Evolutionary conservation across 2,329 filamentous ascomycete genomes (phyloP).

Genomic region (Xylariaceae sp.): DNA sequence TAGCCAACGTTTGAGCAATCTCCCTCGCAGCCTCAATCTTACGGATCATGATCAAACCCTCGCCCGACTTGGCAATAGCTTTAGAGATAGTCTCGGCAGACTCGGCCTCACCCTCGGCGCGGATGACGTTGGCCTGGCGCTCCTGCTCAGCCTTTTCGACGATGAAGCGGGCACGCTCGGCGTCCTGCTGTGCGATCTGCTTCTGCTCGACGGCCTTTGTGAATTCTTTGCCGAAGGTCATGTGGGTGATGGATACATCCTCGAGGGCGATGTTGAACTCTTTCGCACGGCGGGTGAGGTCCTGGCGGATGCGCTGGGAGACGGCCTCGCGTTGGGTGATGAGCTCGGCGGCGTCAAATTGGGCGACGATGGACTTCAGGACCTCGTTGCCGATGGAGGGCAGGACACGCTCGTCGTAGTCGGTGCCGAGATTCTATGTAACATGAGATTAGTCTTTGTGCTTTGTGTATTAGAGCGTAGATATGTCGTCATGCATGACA

Average conservation of each 20-base stretch:
- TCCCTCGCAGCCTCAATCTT: slow-evolving; percentile 96
- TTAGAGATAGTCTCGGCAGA: slow-evolving; percentile 92
- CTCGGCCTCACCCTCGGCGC: slow-evolving; percentile 96
- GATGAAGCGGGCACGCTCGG: slow-evolving; percentile 94
- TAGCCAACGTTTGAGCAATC: slow-evolving; percentile 84
- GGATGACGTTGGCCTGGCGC: slow-evolving; percentile 96
- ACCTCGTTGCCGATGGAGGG: slow-evolving; percentile 99
- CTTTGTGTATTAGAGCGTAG: not conserved
- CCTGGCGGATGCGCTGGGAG: slow-evolving; percentile 86
- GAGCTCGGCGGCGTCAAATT: slow-evolving; percentile 97
- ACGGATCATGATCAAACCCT: slow-evolving; percentile 92
- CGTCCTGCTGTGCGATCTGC: slow-evolving; percentile 99
- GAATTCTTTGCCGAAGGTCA: slow-evolving; percentile 99
- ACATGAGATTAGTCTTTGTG: slow-evolving; percentile 2
- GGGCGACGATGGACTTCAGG: slow-evolving; percentile 95
- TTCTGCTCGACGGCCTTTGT: slow-evolving; percentile 99
- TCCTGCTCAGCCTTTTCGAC: slow-evolving; percentile 99
- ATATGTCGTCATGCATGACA: not conserved
- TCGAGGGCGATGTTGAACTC: slow-evolving; percentile 99
- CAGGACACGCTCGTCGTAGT: slow-evolving; percentile 98
- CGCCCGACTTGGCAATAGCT: slow-evolving; percentile 88
- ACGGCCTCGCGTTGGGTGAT: slow-evolving; percentile 99
- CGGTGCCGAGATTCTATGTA: slow-evolving; percentile 83
- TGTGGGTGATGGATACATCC: slow-evolving; percentile 98
- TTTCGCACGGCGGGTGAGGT: slow-evolving; percentile 85